Percentiles rank a stretch among this genome's conserved stretches.
phyloP scores from a whole-genome alignment of 108 stramenopile genomes.

The Conticribra guillardii region DNA sequence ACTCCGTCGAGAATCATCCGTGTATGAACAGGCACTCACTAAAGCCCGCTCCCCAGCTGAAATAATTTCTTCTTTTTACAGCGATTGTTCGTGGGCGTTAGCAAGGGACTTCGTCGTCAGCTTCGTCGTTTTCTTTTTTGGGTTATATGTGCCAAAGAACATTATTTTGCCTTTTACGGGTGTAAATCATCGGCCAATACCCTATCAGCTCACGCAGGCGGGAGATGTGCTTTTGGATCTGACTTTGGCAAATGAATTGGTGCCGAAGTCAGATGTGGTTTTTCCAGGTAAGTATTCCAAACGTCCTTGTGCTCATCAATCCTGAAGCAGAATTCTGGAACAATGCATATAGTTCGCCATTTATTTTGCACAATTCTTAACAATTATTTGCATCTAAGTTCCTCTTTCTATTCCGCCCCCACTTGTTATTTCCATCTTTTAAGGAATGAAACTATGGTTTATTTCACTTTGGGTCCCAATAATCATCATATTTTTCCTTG shows the following conservation, averaged over 20 bases:
- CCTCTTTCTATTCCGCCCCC: not conserved
- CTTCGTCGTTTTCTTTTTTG: constrained; percentile 17
- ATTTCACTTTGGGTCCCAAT: constrained; percentile 38
- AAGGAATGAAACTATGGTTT: constrained; percentile 33
- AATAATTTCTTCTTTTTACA: constrained; percentile 25
- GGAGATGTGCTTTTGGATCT: constrained; percentile 50
- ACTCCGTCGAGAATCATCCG: constrained; percentile 11
- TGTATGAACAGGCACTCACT: constrained; percentile 8
- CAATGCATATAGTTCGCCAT: too few relatives aligned
- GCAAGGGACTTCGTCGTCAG: constrained; percentile 2
- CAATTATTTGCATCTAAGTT: too few relatives aligned
- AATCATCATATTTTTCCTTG: constrained; percentile 14
- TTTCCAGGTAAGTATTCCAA: constrained; percentile 25
- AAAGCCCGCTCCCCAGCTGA: constrained; percentile 28
- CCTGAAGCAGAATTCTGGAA: too few relatives aligned
- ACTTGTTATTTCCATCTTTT: not conserved
- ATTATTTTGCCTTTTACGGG: constrained; percentile 32
- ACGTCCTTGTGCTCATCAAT: too few relatives aligned
- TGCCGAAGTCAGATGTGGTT: constrained; percentile 37
- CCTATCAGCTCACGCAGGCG: constrained; percentile 39
- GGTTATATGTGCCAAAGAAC: constrained; percentile 26
- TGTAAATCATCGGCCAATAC: constrained; percentile 30
- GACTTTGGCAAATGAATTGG: constrained; percentile 33
- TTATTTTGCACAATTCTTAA: too few relatives aligned
- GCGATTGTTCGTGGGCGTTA: constrained; percentile 20